phyloP scores from a whole-genome alignment of 495 filamentous ascomycete genomes.

The Schizothecium vesticola region DNA sequence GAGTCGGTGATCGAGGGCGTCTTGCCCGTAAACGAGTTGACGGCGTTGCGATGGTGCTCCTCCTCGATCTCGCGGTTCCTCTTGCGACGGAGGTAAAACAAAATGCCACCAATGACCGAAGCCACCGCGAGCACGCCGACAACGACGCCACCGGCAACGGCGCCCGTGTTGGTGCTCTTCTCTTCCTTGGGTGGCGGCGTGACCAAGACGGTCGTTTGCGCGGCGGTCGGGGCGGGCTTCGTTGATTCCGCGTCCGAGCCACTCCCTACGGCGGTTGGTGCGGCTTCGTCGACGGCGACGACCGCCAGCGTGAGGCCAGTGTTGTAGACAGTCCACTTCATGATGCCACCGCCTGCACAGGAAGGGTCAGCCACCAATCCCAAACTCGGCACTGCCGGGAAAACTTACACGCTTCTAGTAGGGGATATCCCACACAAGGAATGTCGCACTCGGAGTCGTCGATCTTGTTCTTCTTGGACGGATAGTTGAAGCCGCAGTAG shows the following conservation, averaged over 20 bases:
- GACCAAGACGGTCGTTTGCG: conserved; percentile 17
- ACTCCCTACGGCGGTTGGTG: not conserved
- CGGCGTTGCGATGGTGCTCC: conserved; percentile 70
- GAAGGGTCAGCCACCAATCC: conserved; percentile 2
- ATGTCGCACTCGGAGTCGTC: conserved; percentile 49
- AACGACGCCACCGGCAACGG: conserved; percentile 84
- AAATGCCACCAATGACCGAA: conserved; percentile 59
- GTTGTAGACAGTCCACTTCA: conserved; percentile 45
- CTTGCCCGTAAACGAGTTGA: conserved; percentile 64
- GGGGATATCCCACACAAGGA: conserved; percentile 50
- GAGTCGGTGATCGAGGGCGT: conserved; percentile 66
- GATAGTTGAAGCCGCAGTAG: conserved; percentile 58
- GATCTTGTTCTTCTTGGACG: conserved; percentile 42
- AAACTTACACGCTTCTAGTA: conserved; percentile 52
- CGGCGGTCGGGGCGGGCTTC: conserved; percentile 1
- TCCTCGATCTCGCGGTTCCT: conserved; percentile 69
- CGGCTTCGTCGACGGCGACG: conserved; percentile 3
- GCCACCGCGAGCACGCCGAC: conserved; percentile 70
- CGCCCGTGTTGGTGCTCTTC: conserved; percentile 49
- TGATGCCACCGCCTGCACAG: conserved; percentile 47
- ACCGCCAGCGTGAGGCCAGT: conserved; percentile 36
- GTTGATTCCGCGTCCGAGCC: conserved; percentile 1
- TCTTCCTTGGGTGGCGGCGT: conserved; percentile 36
- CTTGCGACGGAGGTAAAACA: conserved; percentile 71
- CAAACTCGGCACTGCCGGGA: not conserved